Evolutionary conservation across 2,329 filamentous ascomycete genomes (phyloP), one percentile per base, ranked within the genome.

Genomic region (Proliferodiscus dingleyae): DNA sequence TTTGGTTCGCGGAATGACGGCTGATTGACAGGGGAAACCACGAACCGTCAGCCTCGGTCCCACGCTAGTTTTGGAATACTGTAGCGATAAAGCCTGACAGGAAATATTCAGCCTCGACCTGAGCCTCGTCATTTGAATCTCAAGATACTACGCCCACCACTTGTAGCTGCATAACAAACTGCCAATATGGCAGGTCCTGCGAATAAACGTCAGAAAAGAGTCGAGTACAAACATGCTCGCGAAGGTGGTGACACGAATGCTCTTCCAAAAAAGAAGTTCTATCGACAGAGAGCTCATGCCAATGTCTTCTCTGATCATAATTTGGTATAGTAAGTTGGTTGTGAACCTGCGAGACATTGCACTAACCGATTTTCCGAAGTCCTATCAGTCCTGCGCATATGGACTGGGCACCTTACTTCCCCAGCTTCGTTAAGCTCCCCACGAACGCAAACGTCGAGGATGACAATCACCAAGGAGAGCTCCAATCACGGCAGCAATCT

Each of bases 271-370:
- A 98, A 98, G 75, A 91, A 87, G 71, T 95, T 93, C 71, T 98
- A 95, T 67, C 81, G 93, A 45, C 93, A 98, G 68, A 80, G 93
- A 66, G 93, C 93, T 29, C 93, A 98, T 70, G 93, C 93, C 52
- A 98, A 98, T 71, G 90, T 91, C 5, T 98, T 98, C 70, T 96
- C 91, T 2, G 93, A 98, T 62, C 93, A 98, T 71, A 73, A 80
- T 47, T 73, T 98, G 64, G 75, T 77, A 60, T 98, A 98, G 93
- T 95, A 78, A 60, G 80, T 71, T 36, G 21, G 19, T 26, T 26
- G 16, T 26, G 8, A 10, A 50, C 23, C 34, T 29, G 15, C 22
- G n/a, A 11, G 30, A 37, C 15, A 23, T 57, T 57, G 41, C 49
- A 45, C n/a, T n/a, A n/a, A n/a, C 54, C 58, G 26, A 60, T 33